phyloP scores from a whole-genome alignment of 257 asterid genomes.

The Ligustrum vulgare region DNA sequence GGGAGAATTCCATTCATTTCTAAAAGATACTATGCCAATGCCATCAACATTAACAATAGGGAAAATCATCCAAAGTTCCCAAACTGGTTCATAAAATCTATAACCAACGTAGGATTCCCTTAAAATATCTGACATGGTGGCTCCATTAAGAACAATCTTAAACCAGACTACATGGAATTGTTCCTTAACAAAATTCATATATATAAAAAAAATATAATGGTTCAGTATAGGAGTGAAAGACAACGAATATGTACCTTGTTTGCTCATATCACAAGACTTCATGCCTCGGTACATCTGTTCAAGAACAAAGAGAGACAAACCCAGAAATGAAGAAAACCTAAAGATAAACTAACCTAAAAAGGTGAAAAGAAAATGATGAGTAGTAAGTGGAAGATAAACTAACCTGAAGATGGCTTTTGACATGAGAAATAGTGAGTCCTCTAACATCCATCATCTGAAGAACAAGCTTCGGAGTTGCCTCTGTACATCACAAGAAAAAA shows the following conservation, averaged over 20 bases:
- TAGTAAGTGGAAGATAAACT: not conserved
- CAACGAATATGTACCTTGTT: conserved; percentile 39
- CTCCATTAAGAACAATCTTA: too few relatives aligned
- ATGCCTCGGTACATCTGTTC: conserved; percentile 85
- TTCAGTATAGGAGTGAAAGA: too few relatives aligned
- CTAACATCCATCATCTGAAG: conserved; percentile 79
- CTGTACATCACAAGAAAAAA: conserved; percentile 27
- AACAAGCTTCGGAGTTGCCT: conserved; percentile 86
- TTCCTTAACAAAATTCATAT: not conserved
- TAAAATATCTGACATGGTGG: too few relatives aligned
- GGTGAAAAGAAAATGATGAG: not conserved
- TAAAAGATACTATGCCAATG: not conserved
- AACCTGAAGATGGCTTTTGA: conserved; percentile 92
- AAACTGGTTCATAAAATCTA: conserved; percentile 5
- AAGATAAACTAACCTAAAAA: not conserved
- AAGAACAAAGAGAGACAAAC: not conserved
- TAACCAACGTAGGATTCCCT: too few relatives aligned
- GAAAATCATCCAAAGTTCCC: not conserved
- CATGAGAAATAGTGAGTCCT: conserved; percentile 92
- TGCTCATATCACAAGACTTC: conserved; percentile 54
- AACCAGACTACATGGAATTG: too few relatives aligned
- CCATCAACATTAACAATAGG: not conserved
- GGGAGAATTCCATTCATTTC: conserved; percentile 2
- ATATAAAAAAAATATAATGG: too few relatives aligned
- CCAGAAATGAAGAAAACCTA: not conserved